Evolutionary conservation across 176 grass and related monocot genomes (phyloP).

Genomic region (Poa annua): DNA sequence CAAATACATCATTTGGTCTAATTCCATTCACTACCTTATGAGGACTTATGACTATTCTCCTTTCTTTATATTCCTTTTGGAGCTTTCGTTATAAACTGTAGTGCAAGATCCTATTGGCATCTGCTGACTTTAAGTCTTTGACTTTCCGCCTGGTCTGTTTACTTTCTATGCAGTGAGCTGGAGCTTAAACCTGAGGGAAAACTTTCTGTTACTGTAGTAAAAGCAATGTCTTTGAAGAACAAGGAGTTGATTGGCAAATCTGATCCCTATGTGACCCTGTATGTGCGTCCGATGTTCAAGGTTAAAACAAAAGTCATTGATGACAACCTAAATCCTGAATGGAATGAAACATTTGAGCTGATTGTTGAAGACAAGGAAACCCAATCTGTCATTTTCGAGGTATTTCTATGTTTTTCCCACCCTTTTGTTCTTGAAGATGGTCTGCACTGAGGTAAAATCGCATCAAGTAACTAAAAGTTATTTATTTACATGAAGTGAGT

Average conservation of each 20-base stretch:
- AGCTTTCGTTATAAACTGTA: constrained; percentile 14
- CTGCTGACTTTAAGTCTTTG: constrained; percentile 21
- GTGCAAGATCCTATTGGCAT: constrained; percentile 22
- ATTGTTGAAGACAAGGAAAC: constrained; percentile 98
- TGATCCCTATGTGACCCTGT: constrained; percentile 88
- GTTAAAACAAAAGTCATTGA: constrained; percentile 90
- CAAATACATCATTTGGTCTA: constrained; percentile 8
- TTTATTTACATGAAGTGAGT: not conserved
- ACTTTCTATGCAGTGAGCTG: constrained; percentile 64
- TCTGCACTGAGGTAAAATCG: not conserved
- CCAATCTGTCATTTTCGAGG: constrained; percentile 87
- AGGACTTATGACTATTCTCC: not conserved
- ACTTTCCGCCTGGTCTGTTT: constrained; percentile 31
- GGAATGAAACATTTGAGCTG: constrained; percentile 87
- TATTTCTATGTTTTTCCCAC: constrained; percentile 39
- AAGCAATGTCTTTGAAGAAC: constrained; percentile 78
- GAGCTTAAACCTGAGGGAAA: constrained; percentile 93
- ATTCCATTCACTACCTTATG: constrained; percentile 24
- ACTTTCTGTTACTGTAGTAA: constrained; percentile 71
- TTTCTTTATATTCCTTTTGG: constrained; percentile 27
- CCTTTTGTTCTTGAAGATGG: not conserved
- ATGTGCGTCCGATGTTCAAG: constrained; percentile 85
- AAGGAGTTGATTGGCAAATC: constrained; percentile 92
- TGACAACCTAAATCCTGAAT: constrained; percentile 86
- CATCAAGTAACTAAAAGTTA: constrained; percentile 3